Percentiles rank a stretch among this genome's conserved stretches.
phyloP scores from a whole-genome alignment of 1,284 basidiomycete species.

The Anthracocystis setariae region DNA sequence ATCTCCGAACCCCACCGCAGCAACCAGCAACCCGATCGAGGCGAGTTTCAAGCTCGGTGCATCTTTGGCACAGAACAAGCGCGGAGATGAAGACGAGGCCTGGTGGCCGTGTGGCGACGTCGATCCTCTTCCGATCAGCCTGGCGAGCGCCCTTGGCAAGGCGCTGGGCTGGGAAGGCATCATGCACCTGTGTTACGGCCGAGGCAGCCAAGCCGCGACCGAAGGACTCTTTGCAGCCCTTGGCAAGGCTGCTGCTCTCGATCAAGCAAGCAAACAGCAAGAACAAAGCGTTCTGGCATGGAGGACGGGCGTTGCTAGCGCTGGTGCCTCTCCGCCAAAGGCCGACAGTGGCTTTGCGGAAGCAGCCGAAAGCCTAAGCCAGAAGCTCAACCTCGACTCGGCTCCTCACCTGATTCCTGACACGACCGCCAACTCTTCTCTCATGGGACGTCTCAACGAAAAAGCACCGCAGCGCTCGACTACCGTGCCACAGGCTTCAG shows the following conservation, averaged over 20 bases:
- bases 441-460: conserved; percentile 20
- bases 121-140: conserved; percentile 56
- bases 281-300: conserved; percentile 51
- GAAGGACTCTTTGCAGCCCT: conserved; percentile 49
- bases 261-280: conserved; percentile 42
- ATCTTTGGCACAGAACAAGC: conserved; percentile 15
- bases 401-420: conserved; percentile 5
- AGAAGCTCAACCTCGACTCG: conserved; percentile 26
- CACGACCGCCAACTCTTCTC: conserved; percentile 11
- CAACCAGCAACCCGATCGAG: conserved; percentile 36
- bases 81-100: conserved; percentile 36
- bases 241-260: conserved; percentile 57
- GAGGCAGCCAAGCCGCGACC: conserved; percentile 42
- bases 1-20: conserved; percentile 14
- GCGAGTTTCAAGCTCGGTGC: conserved; percentile 40
- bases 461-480: conserved; percentile 26
- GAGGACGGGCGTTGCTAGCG: conserved; percentile 50
- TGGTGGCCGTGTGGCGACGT: conserved; percentile 59
- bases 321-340: conserved; percentile 27
- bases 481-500: conserved; percentile 11
- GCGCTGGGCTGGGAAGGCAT: conserved; percentile 66
- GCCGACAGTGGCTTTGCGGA: conserved; percentile 8
- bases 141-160: conserved; percentile 53
- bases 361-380: conserved; percentile 6
- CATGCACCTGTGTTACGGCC: conserved; percentile 64